Evolutionary conservation across 2,329 filamentous ascomycete species (phyloP).

Genomic region (Parascedosporium putredinis): DNA sequence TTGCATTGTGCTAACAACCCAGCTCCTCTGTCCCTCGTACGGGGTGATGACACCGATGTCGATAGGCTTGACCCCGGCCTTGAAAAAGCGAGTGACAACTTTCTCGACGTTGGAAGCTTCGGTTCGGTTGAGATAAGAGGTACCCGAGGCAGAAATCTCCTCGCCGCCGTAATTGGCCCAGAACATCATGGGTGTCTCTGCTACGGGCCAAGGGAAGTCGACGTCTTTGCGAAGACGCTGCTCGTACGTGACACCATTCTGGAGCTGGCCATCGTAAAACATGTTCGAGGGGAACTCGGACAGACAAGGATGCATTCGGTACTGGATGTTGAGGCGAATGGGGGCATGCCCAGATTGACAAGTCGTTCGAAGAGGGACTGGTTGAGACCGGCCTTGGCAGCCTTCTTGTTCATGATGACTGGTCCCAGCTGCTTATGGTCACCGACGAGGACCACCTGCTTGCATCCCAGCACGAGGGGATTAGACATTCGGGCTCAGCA

Average conservation of each 20-base stretch:
- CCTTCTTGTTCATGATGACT: constrained; percentile 99
- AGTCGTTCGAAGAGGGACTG: constrained; percentile 97
- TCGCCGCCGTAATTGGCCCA: constrained; percentile 98
- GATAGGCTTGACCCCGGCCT: constrained; percentile 85
- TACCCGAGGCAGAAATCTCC: constrained; percentile 95
- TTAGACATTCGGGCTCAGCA: constrained; percentile 97
- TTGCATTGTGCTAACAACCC: constrained; percentile 99
- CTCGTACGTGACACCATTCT: constrained; percentile 88
- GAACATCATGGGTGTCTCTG: constrained; percentile 98
- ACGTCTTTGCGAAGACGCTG: constrained; percentile 85
- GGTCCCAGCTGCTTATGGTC: constrained; percentile 97
- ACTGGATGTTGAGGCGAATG: constrained; percentile 91
- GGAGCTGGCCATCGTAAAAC: constrained; percentile 96
- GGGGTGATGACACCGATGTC: constrained; percentile 98
- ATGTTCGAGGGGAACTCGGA: constrained; percentile 98
- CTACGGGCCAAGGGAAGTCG: constrained; percentile 95
- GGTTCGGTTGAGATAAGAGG: constrained; percentile 94
- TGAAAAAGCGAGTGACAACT: constrained; percentile 97
- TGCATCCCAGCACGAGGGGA: constrained; percentile 94
- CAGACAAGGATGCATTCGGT: constrained; percentile 96
- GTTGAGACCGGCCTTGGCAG: constrained; percentile 92
- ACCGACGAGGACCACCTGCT: constrained; percentile 96
- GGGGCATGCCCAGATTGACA: constrained; percentile 85
- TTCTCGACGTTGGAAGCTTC: constrained; percentile 98
- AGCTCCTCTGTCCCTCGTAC: constrained; percentile 96